Conservation (phyloP, 176 grass and related monocot species). For the Stipa capillata region DNA sequence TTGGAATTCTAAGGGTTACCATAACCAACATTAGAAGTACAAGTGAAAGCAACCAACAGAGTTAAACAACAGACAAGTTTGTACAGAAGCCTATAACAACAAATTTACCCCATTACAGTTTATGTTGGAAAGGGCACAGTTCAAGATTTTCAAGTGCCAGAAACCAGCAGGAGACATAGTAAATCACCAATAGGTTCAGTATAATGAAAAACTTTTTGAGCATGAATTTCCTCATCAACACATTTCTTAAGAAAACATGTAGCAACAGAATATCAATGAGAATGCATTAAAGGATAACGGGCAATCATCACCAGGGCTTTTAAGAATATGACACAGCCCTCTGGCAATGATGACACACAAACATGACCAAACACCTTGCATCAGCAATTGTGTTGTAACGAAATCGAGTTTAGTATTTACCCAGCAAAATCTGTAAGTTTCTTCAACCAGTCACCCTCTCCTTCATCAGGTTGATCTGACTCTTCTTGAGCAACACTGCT, state of each 20-base stretch:
- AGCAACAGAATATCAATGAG: not conserved
- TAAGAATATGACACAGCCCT: not conserved
- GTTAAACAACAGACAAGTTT: not conserved
- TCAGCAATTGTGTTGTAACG: not conserved
- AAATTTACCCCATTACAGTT: not conserved
- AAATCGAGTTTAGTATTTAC: conserved; percentile 40
- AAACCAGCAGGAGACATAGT: not conserved
- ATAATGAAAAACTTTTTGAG: not conserved
- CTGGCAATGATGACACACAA: not conserved
- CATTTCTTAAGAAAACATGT: not conserved
- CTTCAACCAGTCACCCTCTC: conserved; percentile 72
- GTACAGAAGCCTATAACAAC: not conserved
- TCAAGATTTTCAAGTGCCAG: not conserved
- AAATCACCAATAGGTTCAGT: not conserved
- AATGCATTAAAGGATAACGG: not conserved
- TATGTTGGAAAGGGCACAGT: not conserved
- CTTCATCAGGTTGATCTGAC: conserved; percentile 34
- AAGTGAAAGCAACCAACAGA: not conserved
- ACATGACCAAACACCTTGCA: not conserved
- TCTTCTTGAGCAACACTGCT: conserved; percentile 29
- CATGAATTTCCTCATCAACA: not conserved
- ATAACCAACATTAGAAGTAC: no score
- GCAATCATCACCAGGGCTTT: not conserved
- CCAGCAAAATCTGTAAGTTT: conserved; percentile 86
- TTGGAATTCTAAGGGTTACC: not conserved